A percentile compares a stretch with the other conserved stretches of the same genome.
These are phyloP conservation scores for baker's yeast (Saccharomyces cerevisiae) DNA, from an alignment of 805 yeast species.

Conservation along the genomic window DNA sequence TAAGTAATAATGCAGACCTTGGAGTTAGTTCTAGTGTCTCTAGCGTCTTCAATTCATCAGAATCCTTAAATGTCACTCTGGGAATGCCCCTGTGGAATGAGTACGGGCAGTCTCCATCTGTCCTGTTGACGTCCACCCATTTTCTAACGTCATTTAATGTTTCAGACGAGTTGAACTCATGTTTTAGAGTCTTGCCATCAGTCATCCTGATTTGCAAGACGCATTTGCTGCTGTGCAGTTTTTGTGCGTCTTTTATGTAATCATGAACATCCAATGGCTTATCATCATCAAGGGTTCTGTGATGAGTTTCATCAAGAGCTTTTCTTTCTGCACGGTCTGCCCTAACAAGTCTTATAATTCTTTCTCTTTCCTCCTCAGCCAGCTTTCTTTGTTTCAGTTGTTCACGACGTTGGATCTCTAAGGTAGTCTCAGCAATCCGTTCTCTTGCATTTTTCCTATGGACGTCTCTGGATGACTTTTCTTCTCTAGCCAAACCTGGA, in stretches of 20 bases:
- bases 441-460: slow-evolving; percentile 11
- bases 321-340: slow-evolving; percentile 13
- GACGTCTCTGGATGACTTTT: not conserved
- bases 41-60: slow-evolving; percentile 52
- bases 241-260: slow-evolving; percentile 21
- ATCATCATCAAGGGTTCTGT: not conserved
- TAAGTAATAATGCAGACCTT: slow-evolving; percentile 65
- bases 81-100: slow-evolving; percentile 48
- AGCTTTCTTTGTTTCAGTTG: slow-evolving; percentile 20
- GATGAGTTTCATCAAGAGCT: slow-evolving; percentile 1
- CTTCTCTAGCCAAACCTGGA: not conserved
- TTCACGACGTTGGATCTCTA: slow-evolving; percentile 26
- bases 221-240: slow-evolving; percentile 27
- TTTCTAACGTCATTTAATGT: slow-evolving; percentile 51
- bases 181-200: slow-evolving; percentile 53
- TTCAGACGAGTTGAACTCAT: slow-evolving; percentile 39
- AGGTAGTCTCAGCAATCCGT: slow-evolving; percentile 21
- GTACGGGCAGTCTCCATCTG: slow-evolving; percentile 39
- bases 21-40: slow-evolving; percentile 53
- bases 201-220: slow-evolving; percentile 53
- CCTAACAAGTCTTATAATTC: slow-evolving; percentile 43
- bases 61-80: slow-evolving; percentile 51
- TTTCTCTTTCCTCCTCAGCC: slow-evolving; percentile 44
- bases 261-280: slow-evolving; percentile 17
- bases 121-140: slow-evolving; percentile 49